Evolutionary conservation across 2,329 filamentous ascomycete species (phyloP), one percentile per base, ranked within the genome.

Genomic region (Cercospora brassicicola): DNA sequence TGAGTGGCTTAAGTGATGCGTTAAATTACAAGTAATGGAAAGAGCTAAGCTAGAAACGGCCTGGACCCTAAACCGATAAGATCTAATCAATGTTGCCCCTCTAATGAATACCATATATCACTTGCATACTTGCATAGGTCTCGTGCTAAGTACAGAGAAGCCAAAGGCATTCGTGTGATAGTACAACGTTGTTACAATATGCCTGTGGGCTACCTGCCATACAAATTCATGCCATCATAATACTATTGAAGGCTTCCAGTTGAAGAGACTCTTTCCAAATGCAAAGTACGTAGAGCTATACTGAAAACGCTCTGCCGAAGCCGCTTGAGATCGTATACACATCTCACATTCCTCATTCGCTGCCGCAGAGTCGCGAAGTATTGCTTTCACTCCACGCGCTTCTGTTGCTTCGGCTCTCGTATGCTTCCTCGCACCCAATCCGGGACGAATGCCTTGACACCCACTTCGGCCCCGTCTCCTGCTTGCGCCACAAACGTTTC

Each of bases 401-500:
- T 80, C 79, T 76, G 78, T 71, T 70, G 76, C 78, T 68, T 82
- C 71, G 72, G 78, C 71, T 56, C 77, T 42, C 71, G 81, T 77
- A 79, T 82, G 79, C 74, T 84, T 73, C 78, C 75, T 67, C 82
- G 81, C 20, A 85, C 80, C 94, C 94, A 98, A 48, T 88, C 84
- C 0, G 94, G 93, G 73, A 97, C 89, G 79, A 97, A 91, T 0
- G 94, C 80, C 72, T 81, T 81, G 7, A 84, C 71, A 31, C 79
- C 80, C 2, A 82, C 65, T 15, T 73, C 67, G 9, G 71, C 59
- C 4, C 72, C 74, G 4, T 75, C 69, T 15, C 33, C 62, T 15
- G 31, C 67, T 9, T 69, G 65, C 1, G 82, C 55, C 6, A 78
- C 78, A 75, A 88, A 87, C 64, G 81, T 76, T 76, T 89, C 85